These are phyloP conservation scores for Epichloe elymi DNA, from an alignment of 2,329 filamentous ascomycete genomes.

Conservation along the genomic window DNA sequence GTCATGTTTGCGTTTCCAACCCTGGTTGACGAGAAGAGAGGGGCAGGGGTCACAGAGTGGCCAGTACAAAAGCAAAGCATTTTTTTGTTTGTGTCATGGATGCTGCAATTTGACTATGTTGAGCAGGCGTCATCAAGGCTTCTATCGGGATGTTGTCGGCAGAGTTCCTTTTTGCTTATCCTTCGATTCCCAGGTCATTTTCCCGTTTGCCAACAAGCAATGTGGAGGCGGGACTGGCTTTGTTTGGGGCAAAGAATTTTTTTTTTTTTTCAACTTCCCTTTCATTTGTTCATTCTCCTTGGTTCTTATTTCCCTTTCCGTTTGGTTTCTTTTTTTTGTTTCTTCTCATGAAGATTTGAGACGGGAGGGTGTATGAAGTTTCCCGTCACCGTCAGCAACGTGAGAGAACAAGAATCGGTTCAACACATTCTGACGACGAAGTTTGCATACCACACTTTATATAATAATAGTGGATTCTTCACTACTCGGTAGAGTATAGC, in stretches of 20 bases:
- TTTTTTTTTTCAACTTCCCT: background rate
- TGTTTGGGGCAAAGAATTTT: background rate
- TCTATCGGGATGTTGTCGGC: background rate
- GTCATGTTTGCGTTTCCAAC: background rate
- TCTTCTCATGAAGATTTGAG: too few relatives aligned
- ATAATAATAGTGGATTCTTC: too few relatives aligned
- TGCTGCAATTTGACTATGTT: constrained; percentile 3
- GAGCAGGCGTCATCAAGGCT: constrained; percentile 7
- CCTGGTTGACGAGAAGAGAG: background rate
- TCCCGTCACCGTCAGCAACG: too few relatives aligned
- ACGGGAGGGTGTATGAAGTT: too few relatives aligned
- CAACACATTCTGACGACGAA: too few relatives aligned
- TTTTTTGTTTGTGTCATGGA: background rate
- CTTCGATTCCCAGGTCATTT: too few relatives aligned
- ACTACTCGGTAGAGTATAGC: too few relatives aligned
- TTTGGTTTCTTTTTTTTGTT: too few relatives aligned
- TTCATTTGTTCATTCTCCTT: background rate
- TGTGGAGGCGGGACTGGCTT: background rate
- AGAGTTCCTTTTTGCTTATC: background rate
- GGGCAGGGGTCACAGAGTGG: background rate
- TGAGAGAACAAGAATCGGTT: too few relatives aligned
- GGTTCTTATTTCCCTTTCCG: too few relatives aligned
- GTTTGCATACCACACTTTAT: too few relatives aligned
- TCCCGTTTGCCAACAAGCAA: too few relatives aligned
- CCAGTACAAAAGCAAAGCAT: constrained; percentile 2